Base-by-base conservation (phyloP, 352 stramenopile genomes). In the Globisporangium okanoganense region DNA sequence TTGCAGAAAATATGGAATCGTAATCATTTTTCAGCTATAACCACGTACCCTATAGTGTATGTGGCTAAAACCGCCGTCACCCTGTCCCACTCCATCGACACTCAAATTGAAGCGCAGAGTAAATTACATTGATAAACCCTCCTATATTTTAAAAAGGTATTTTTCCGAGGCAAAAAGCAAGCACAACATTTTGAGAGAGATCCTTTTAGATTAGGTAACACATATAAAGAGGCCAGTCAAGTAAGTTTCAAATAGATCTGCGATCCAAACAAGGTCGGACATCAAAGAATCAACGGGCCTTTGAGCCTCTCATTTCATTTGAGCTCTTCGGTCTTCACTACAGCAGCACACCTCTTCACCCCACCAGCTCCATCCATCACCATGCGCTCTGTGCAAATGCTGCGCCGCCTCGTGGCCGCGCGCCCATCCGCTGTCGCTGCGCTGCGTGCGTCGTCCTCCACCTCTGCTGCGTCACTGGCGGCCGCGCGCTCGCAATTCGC, bases 331-430 rank as follows among this genome's bases (percentile, higher is more conserved):
- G 41, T 24, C 51, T 41, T 24, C 44, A 38, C 9, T 29, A 25
- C 54, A 22, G n/a, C 38, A 50, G 20, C 22, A 4, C 31, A 31
- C 6, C 56, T 20, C 57, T 25, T n/a, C 18, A 54, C 12, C 29
- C 13, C 58, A 33, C 29, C 38, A 16, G 25, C 38, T 38, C 49
- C 33, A 13, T 18, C 9, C 36, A 12, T 1, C 16, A 57, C 14
- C 20, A 66, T 66, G 61, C 61, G 61, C 45, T 66, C 61, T 24
- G 53, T 66, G 18, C 61, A 66, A 48, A 41, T 66, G 44, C 45
- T 66, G 13, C 61, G 61, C 48, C 61, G 61, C 45, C 53, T 66
- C 45, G 45, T 51, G 20, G 49, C 49, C 31, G 58, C 38, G 48
- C 58, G 58, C 16, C 27, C 58, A 29, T 24, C 53, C 16, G 47